Conservation (phyloP, 345 rosid species). For the Viola odorata region DNA sequence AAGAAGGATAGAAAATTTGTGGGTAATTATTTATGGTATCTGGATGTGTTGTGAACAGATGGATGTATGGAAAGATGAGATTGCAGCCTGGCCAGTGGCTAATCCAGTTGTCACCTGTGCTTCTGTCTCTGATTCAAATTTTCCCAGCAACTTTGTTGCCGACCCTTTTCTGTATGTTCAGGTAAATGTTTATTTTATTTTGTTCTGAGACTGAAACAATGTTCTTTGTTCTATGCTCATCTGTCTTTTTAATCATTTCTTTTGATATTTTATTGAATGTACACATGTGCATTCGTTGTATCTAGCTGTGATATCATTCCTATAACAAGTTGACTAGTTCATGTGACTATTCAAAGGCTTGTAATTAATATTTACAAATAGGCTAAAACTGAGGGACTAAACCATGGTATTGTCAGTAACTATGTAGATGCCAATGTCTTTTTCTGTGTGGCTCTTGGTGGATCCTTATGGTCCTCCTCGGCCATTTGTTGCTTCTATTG, state of each 20-base stretch:
- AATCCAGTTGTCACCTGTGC: slow-evolving; percentile 94
- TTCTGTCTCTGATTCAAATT: slow-evolving; percentile 63
- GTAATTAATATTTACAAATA: too few relatives aligned
- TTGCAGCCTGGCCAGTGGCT: slow-evolving; percentile 90
- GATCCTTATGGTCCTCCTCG: too few relatives aligned
- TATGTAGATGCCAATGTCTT: too few relatives aligned
- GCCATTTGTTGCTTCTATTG: too few relatives aligned
- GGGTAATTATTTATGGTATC: background rate
- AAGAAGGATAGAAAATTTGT: too few relatives aligned
- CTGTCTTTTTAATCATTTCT: background rate
- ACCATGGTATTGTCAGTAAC: background rate
- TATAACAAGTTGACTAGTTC: background rate
- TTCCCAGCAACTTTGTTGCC: slow-evolving; percentile 88
- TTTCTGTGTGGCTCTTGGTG: too few relatives aligned
- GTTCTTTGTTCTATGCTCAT: background rate
- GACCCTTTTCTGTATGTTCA: slow-evolving; percentile 87
- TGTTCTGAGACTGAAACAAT: background rate
- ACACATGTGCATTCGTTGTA: background rate
- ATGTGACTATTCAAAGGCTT: background rate
- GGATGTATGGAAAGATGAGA: slow-evolving; percentile 66
- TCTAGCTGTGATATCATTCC: background rate
- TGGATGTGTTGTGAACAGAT: slow-evolving; percentile 37
- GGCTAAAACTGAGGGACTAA: background rate
- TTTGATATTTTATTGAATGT: background rate
- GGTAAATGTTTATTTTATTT: slow-evolving; percentile 29